Conservation (phyloP, 1,139 yeast species). For the Diutina rugosa region DNA sequence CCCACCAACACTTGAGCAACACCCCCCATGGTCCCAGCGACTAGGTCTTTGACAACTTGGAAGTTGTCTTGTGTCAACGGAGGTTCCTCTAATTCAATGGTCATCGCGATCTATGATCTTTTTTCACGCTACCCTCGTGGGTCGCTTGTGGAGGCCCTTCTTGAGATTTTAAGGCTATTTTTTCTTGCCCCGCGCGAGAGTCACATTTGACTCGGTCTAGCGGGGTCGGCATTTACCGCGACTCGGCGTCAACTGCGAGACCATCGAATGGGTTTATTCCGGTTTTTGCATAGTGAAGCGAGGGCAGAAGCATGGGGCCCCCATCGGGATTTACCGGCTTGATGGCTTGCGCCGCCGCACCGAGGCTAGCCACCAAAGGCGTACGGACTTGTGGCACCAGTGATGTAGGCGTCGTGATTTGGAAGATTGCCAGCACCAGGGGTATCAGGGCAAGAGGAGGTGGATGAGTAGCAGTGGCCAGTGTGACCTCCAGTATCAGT, state of each 20-base stretch:
- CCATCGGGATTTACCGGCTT: constrained; percentile 2
- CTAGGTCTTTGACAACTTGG: constrained; percentile 66
- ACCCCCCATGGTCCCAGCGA: constrained; percentile 91
- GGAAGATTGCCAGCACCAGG: constrained; percentile 11
- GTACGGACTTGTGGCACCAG: constrained; percentile 16
- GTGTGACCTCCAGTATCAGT: constrained; percentile 14
- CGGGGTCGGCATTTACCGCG: neutral
- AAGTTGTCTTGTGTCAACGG: constrained; percentile 22
- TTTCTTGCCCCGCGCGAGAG: neutral
- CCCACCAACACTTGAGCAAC: constrained; percentile 92
- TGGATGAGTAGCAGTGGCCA: constrained; percentile 4
- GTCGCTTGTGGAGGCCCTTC: neutral
- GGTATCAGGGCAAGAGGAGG: constrained; percentile 18
- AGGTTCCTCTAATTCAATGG: constrained; percentile 36
- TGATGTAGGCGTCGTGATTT: constrained; percentile 9
- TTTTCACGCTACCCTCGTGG: neutral
- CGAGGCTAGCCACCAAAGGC: constrained; percentile 20
- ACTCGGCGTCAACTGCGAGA: neutral
- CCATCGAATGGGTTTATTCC: neutral
- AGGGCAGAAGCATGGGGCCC: neutral
- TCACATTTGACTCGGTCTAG: neutral
- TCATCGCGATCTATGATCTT: constrained; percentile 11
- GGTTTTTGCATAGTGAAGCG: neutral
- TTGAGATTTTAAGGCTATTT: neutral
- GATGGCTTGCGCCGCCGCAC: constrained; percentile 9